Evolutionary conservation across 441 rosid species (phyloP).

Genomic region (Jatropha podagrica): DNA sequence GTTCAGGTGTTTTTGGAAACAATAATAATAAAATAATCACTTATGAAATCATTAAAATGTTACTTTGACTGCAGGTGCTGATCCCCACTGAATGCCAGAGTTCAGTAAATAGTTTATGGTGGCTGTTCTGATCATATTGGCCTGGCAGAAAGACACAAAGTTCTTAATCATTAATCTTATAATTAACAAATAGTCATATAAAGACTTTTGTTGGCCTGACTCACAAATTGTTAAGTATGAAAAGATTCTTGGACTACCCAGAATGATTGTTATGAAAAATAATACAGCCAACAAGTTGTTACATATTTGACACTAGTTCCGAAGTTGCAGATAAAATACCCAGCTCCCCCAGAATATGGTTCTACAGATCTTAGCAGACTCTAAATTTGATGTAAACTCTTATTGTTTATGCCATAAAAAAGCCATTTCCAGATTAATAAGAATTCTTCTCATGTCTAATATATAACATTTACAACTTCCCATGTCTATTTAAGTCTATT

Average conservation of each 20-base stretch:
- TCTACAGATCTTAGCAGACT: background rate
- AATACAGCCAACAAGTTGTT: background rate
- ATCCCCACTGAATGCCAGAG: constrained; percentile 95
- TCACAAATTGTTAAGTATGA: background rate
- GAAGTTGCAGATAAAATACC: background rate
- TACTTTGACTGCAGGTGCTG: constrained; percentile 89
- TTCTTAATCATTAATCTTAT: background rate
- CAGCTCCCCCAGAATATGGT: background rate
- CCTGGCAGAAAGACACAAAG: constrained; percentile 43
- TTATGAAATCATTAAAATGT: constrained; percentile 24
- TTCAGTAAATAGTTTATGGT: constrained; percentile 75
- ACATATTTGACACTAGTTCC: background rate
- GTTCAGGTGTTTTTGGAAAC: background rate
- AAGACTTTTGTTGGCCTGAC: background rate
- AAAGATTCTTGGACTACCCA: background rate
- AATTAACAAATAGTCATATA: background rate
- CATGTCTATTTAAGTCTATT: background rate
- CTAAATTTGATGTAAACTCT: background rate
- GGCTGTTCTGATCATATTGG: constrained; percentile 85
- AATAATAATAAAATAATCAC: constrained; percentile 12
- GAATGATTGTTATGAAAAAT: background rate
- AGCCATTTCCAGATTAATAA: background rate
- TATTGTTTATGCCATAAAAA: background rate
- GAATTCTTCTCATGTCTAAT: no score
- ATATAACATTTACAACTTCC: background rate